Evolutionary conservation across 2,329 filamentous ascomycete genomes (phyloP), one percentile per base, ranked within the genome.

Genomic region (Plenodomus tracheiphilus): DNA sequence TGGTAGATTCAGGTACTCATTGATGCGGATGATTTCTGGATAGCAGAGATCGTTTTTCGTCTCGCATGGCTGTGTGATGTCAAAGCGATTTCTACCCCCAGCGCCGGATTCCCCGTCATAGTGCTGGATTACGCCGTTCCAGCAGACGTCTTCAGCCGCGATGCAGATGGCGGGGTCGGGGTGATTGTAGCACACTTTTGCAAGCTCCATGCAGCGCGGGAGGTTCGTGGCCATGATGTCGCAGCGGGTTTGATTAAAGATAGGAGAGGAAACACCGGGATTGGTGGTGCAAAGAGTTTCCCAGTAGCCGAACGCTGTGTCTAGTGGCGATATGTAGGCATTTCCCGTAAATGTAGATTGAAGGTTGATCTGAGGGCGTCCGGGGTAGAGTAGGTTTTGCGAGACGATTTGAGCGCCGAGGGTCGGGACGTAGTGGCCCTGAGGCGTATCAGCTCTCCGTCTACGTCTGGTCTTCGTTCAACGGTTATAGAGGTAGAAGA

Each of bases 341-440:
- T 80, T 79, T 1, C 77, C 77, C 4, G 79, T 72, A 4, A 79
- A 67, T 16, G 77, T 71, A 3, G 77, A 79, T 39, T 72, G 60
- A 1, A 80, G 64, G 7, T 71, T 73, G 8, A 79, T 65, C 44
- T 77, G 70, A 2, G 74, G 67, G 28, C 72, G 65, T 9, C 70
- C 69, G 2, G 74, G 74, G 44, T 75, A 71, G 0, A 74, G 54
- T 9, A 66, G 50, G 47, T 80, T 80, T 46, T 78, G 75, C 1
- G 65, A 61, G 6, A 79, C 59, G 19, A 79, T 78, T 41, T 79
- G 67, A 15, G 72, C 69, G 4, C 70, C 75, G 5, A 76, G 66
- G 21, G 71, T 68, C 2, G 78, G 78, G 16, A 79, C 72, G 50
- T 80, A 80, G 56, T 79, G 74, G 6, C 78, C 78, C 75, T 67